phyloP scores from a whole-genome alignment of 208 protist species.

The Acanthamoeba royreba region DNA sequence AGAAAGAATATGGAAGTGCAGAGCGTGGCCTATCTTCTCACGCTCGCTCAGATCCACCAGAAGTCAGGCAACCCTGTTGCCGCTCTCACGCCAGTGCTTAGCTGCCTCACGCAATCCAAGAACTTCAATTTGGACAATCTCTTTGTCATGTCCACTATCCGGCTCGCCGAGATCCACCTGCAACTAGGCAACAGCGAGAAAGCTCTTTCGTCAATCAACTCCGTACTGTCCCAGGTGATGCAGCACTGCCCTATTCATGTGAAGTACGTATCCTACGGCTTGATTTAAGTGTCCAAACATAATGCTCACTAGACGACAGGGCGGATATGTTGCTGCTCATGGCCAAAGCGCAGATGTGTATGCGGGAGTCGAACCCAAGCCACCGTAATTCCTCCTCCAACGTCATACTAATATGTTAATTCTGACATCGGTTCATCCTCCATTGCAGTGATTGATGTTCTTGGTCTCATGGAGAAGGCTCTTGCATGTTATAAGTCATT shows the following conservation, averaged over 20 bases:
- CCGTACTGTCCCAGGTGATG: conserved; percentile 6
- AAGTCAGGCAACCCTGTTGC: not conserved
- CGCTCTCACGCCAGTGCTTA: not conserved
- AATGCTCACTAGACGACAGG: not conserved
- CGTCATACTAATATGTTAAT: not conserved
- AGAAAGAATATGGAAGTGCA: conserved; percentile 23
- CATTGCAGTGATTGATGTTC: not conserved
- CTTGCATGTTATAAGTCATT: not conserved
- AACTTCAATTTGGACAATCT: conserved; percentile 29
- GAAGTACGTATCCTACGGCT: not conserved
- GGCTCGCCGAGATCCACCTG: conserved; percentile 20
- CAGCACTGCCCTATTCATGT: conserved; percentile 13
- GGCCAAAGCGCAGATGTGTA: not conserved
- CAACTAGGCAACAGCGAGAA: not conserved
- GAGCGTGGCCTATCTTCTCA: not conserved
- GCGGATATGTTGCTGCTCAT: conserved; percentile 8
- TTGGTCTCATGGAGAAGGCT: not conserved
- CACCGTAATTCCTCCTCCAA: not conserved
- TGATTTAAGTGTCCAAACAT: too few relatives aligned
- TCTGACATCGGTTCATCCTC: not conserved
- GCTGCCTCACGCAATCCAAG: conserved; percentile 22
- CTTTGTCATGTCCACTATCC: not conserved
- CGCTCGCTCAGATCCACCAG: conserved; percentile 23
- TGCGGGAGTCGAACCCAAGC: not conserved
- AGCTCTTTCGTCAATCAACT: not conserved